A percentile compares a stretch with the other conserved stretches of the same genome.
phyloP scores from a whole-genome alignment of 2,329 filamentous ascomycete genomes.

The Lecanosticta acicola region DNA sequence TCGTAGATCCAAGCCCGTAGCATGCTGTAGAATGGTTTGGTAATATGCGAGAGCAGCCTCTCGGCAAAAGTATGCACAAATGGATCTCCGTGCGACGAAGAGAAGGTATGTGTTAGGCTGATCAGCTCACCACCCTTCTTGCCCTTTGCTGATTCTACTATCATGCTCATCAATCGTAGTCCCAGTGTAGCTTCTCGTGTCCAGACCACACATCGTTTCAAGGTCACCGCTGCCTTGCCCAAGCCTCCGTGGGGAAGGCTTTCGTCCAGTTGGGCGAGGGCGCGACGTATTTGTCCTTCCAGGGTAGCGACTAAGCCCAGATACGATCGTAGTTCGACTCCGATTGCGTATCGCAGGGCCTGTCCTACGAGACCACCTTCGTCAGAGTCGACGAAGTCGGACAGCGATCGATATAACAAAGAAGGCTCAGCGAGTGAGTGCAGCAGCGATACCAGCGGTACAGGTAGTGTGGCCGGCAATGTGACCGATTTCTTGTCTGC shows the following conservation, averaged over 20 bases:
- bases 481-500: constrained; percentile 62
- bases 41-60: constrained; percentile 77
- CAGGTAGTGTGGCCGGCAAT: constrained; percentile 71
- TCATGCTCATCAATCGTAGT: constrained; percentile 83
- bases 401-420: constrained; percentile 76
- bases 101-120: constrained; percentile 87
- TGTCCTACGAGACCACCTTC: constrained; percentile 84
- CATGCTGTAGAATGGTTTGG: constrained; percentile 93
- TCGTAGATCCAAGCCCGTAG: constrained; percentile 97
- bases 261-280: constrained; percentile 68
- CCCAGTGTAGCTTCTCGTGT: constrained; percentile 96
- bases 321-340: constrained; percentile 80
- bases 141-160: constrained; percentile 83
- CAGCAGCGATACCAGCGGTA: constrained; percentile 78
- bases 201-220: constrained; percentile 96
- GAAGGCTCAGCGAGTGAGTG: constrained; percentile 90
- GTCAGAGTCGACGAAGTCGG: constrained; percentile 73
- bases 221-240: constrained; percentile 80
- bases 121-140: constrained; percentile 88
- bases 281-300: constrained; percentile 83
- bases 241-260: constrained; percentile 62
- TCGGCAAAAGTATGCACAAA: constrained; percentile 92
- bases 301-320: constrained; percentile 84
- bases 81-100: constrained; percentile 88
- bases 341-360: constrained; percentile 82